phyloP scores from a whole-genome alignment of 495 filamentous ascomycete species.

The Sporormia fimetaria region DNA sequence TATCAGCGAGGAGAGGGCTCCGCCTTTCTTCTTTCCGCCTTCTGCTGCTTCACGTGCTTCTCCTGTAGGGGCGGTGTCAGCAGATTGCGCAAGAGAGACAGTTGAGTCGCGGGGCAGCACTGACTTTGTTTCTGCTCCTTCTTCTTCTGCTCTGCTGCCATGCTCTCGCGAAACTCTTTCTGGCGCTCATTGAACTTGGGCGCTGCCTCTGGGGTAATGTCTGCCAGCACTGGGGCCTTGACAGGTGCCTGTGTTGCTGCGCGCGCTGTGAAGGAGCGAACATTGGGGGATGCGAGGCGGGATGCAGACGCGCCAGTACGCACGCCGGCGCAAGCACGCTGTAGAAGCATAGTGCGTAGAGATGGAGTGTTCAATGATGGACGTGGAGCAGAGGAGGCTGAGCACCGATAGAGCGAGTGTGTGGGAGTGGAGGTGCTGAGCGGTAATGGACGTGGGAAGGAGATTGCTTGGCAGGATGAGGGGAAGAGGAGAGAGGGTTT shows the following conservation, averaged over 20 bases:
- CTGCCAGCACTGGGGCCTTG: slow-evolving; percentile 67
- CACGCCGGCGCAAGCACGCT: slow-evolving; percentile 12
- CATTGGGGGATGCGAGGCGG: slow-evolving; percentile 4
- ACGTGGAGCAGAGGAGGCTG: too few relatives aligned
- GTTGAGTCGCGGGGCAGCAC: slow-evolving; percentile 38
- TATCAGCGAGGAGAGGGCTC: slow-evolving; percentile 59
- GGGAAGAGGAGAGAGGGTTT: too few relatives aligned
- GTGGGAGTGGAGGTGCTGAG: too few relatives aligned
- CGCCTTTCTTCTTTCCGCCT: slow-evolving; percentile 40
- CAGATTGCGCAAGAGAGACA: slow-evolving; percentile 41
- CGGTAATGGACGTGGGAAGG: too few relatives aligned
- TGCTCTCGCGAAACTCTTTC: slow-evolving; percentile 72
- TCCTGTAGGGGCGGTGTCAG: slow-evolving; percentile 27
- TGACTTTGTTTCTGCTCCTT: slow-evolving; percentile 78
- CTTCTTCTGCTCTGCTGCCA: slow-evolving; percentile 60
- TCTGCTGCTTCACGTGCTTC: slow-evolving; percentile 38
- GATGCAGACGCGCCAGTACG: slow-evolving; percentile 15
- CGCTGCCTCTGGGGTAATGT: slow-evolving; percentile 62
- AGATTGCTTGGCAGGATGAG: too few relatives aligned
- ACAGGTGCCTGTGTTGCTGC: slow-evolving; percentile 23
- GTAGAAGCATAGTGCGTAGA: slow-evolving; percentile 11
- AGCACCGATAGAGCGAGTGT: too few relatives aligned
- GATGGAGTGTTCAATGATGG: not conserved
- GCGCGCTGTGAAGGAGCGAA: slow-evolving; percentile 19
- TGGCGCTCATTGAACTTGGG: slow-evolving; percentile 68